Conservation (phyloP, 148 eudicot genomes). For the Rhododendron molle region DNA sequence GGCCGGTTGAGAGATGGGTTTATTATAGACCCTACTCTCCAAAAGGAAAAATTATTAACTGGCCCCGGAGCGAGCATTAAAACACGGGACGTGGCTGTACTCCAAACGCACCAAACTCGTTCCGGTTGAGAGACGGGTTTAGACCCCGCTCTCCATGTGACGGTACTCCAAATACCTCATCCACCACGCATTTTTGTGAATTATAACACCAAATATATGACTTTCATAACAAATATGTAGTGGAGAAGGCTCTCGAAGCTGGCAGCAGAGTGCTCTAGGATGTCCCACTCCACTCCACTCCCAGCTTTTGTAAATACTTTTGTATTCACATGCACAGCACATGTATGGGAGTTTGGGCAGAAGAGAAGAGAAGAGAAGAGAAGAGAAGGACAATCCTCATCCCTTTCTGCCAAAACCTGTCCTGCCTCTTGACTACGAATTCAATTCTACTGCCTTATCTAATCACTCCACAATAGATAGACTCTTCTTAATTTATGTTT, state of each 20-base stretch:
- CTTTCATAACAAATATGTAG: no score
- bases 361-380: not conserved
- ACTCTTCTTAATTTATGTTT: not conserved
- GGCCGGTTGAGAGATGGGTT: not conserved
- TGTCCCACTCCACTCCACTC: not conserved
- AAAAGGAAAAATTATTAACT: not conserved
- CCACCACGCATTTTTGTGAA: no score
- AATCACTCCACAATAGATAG: not conserved
- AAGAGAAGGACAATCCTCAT: not conserved
- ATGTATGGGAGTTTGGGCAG: not conserved
- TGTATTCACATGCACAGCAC: not conserved
- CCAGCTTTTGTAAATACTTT: not conserved
- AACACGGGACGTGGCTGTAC: no score
- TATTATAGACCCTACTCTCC: not conserved
- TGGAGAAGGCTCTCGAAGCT: no score
- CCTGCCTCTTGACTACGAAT: not conserved
- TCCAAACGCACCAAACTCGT: no score
- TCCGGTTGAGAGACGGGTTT: no score
- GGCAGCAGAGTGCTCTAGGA: no score
- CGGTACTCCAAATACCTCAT: no score
- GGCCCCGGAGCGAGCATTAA: no score
- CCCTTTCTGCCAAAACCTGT: not conserved
- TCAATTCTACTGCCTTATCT: not conserved
- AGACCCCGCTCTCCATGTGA: no score
- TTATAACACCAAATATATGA: no score